Percentiles rank a stretch among this genome's conserved stretches.
Conservation (phyloP, 2,329 filamentous ascomycete genomes). For the Calonectria crousiana region DNA sequence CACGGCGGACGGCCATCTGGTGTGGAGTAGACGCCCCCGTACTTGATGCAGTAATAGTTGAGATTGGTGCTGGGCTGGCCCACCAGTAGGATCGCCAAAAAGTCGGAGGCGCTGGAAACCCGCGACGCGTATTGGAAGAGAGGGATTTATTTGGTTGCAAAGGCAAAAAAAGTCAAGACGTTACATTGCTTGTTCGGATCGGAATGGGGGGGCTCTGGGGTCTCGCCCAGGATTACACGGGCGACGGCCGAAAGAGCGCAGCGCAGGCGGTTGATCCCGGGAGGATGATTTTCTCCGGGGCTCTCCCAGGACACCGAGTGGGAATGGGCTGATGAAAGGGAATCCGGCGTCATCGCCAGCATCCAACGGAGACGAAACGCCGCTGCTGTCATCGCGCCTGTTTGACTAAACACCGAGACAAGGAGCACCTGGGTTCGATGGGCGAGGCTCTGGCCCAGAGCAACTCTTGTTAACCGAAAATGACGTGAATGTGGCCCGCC, state of each 20-base stretch:
- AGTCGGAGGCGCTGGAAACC: not conserved
- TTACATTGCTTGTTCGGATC: conserved; percentile 4
- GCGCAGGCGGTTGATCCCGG: conserved; percentile 14
- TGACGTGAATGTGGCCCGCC: conserved; percentile 5
- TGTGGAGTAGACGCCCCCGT: not conserved
- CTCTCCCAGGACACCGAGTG: conserved; percentile 11
- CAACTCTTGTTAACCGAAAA: not conserved
- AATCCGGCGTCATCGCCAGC: not conserved
- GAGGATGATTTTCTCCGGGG: conserved; percentile 3
- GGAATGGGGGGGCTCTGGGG: not conserved
- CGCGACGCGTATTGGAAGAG: conserved; percentile 2
- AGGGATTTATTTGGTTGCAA: conserved; percentile 7
- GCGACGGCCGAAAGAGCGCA: conserved; percentile 6
- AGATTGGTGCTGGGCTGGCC: conserved; percentile 4
- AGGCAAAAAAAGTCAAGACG: not conserved
- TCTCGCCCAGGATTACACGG: conserved; percentile 13
- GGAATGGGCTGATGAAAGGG: conserved; percentile 23
- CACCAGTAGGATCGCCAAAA: conserved; percentile 1
- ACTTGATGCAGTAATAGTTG: conserved; percentile 9
- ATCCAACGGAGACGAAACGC: conserved; percentile 19
- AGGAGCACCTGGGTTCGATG: not conserved
- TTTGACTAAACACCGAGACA: conserved; percentile 16
- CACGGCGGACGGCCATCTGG: not conserved
- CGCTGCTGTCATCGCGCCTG: not conserved
- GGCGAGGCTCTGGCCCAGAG: not conserved